Evolutionary conservation across 2,329 filamentous ascomycete species (phyloP).

Genomic region (Paraphaeosphaeria minitans): DNA sequence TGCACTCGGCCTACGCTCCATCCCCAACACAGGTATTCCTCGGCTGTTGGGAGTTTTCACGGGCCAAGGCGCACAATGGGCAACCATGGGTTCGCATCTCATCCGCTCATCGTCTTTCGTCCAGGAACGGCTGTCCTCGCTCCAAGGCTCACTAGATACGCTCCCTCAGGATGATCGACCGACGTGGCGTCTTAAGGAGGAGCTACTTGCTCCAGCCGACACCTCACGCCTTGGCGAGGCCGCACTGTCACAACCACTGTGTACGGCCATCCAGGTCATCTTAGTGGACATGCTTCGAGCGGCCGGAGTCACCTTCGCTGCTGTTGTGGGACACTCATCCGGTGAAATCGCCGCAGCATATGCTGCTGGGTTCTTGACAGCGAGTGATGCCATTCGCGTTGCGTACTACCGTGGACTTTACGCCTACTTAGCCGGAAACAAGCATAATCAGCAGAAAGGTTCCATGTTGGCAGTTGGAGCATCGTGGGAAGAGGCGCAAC

Average conservation of each 20-base stretch:
- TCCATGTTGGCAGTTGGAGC: constrained; percentile 40
- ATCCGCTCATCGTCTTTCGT: not conserved
- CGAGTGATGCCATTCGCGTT: constrained; percentile 22
- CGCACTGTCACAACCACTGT: constrained; percentile 27
- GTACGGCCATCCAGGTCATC: constrained; percentile 21
- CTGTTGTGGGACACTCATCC: constrained; percentile 24
- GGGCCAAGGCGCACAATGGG: constrained; percentile 29
- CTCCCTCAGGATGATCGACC: constrained; percentile 2
- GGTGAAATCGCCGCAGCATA: constrained; percentile 48
- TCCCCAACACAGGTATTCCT: not conserved
- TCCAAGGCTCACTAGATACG: not conserved
- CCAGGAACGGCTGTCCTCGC: not conserved
- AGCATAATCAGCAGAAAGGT: not conserved
- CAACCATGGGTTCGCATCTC: constrained; percentile 16
- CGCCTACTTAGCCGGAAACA: not conserved
- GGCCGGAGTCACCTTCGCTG: constrained; percentile 16
- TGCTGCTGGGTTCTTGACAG: constrained; percentile 31
- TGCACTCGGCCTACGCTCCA: too few relatives aligned
- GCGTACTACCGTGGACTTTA: constrained; percentile 27
- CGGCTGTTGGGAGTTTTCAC: constrained; percentile 24
- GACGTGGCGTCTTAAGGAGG: constrained; percentile 6
- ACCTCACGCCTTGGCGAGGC: not conserved
- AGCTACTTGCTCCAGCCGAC: constrained; percentile 2
- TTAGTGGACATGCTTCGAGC: constrained; percentile 20
- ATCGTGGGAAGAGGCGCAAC: constrained; percentile 12